Evolutionary conservation across 345 rosid species (phyloP).

Genomic region (Pistacia atlantica): DNA sequence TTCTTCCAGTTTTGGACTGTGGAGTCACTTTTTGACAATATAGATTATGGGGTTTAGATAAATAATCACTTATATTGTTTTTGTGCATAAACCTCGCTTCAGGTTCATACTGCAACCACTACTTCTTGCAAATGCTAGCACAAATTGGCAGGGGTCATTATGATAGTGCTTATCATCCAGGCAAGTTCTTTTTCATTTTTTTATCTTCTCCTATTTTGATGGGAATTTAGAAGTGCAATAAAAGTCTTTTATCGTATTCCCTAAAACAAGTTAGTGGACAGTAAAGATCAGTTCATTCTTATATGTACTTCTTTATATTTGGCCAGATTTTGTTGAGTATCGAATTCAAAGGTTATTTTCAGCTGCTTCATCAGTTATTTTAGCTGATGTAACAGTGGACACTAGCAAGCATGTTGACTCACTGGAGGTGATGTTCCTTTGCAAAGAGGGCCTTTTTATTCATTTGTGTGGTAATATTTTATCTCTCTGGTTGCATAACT

Average conservation of each 20-base stretch:
- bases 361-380: constrained; percentile 52
- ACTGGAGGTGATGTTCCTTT: constrained; percentile 49
- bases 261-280: neutral
- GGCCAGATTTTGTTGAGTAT: constrained; percentile 62
- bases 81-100: neutral
- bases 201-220: neutral
- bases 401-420: constrained; percentile 55
- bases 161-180: constrained; percentile 66
- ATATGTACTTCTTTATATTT: constrained; percentile 19
- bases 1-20: too few species aligned
- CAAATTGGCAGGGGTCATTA: constrained; percentile 73
- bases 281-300: too few species aligned
- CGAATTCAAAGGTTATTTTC: constrained; percentile 62
- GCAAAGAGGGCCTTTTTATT: neutral
- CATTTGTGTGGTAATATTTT: neutral
- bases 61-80: neutral
- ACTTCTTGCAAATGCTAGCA: constrained; percentile 86
- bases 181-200: constrained; percentile 27
- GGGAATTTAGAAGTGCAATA: neutral
- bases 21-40: too few species aligned
- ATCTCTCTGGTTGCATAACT: constrained; percentile 2
- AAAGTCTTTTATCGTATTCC: neutral
- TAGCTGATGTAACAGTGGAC: constrained; percentile 52
- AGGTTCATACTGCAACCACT: constrained; percentile 88
- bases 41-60: neutral